Conservation (phyloP, 2,329 filamentous ascomycete species). For the Helotiales sp. region DNA sequence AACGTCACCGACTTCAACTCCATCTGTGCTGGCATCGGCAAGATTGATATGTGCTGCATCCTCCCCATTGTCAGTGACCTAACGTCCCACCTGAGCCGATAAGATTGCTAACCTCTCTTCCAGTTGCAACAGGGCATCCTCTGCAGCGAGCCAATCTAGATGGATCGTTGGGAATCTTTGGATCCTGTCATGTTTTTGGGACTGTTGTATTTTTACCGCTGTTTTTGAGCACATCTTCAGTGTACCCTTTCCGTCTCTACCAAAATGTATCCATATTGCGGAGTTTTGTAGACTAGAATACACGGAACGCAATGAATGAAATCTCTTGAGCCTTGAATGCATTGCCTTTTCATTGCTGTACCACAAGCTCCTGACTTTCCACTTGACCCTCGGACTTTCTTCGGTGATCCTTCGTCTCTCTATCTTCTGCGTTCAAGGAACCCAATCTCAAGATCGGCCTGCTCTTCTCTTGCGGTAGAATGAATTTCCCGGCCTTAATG, state of each 20-base stretch:
- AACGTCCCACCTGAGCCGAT: not conserved
- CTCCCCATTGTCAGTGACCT: conserved; percentile 50
- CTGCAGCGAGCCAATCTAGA: conserved; percentile 33
- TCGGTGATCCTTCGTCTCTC: no score
- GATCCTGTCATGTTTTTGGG: not conserved
- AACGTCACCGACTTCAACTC: conserved; percentile 48
- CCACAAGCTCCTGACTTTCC: no score
- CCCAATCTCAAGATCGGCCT: no score
- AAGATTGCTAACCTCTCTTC: not conserved
- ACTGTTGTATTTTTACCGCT: not conserved
- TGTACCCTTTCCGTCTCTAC: not conserved
- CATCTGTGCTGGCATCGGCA: conserved; percentile 38
- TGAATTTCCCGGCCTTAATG: no score
- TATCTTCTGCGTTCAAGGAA: no score
- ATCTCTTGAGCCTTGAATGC: not conserved
- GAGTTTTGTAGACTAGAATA: conserved; percentile 1
- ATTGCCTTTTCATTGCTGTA: not conserved
- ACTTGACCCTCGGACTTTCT: no score
- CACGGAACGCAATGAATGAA: not conserved
- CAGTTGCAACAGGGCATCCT: conserved; percentile 43
- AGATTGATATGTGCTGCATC: conserved; percentile 58
- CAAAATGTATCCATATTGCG: not conserved
- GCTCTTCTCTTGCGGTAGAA: no score
- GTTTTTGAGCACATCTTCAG: not conserved
- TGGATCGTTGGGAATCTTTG: not conserved